Percentiles rank a stretch among this genome's conserved stretches.
Conservation (phyloP, 2,329 filamentous ascomycete genomes). For the Aureobasidium namibiae region DNA sequence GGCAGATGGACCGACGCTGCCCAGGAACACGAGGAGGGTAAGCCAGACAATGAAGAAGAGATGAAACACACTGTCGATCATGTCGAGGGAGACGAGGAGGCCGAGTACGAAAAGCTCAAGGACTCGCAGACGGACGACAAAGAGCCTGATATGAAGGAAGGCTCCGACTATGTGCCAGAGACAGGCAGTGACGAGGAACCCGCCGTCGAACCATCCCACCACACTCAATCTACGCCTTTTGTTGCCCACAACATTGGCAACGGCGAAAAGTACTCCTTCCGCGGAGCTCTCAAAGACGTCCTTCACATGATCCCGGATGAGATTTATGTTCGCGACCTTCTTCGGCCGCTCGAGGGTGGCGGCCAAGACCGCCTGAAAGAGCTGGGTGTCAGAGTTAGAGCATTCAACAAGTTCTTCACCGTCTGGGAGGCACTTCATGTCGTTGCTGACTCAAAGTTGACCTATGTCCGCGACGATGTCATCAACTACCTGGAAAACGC, state of each 20-base stretch:
- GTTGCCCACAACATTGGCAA: slow-evolving; percentile 6
- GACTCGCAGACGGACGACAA: slow-evolving; percentile 1
- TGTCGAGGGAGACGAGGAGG: neutral
- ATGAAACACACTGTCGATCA: slow-evolving; percentile 5
- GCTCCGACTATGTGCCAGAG: neutral
- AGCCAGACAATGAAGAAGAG: neutral
- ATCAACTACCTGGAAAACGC: slow-evolving; percentile 29
- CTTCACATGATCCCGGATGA: slow-evolving; percentile 27
- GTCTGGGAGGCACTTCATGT: slow-evolving; percentile 34
- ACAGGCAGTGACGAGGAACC: neutral
- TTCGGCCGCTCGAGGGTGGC: slow-evolving; percentile 31
- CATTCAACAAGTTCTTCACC: slow-evolving; percentile 32
- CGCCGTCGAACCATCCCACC: neutral
- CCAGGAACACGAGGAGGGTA: neutral
- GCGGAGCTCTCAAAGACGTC: slow-evolving; percentile 14
- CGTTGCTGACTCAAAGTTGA: slow-evolving; percentile 26
- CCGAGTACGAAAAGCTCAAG: slow-evolving; percentile 8
- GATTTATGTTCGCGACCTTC: slow-evolving; percentile 28
- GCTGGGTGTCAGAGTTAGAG: slow-evolving; percentile 32
- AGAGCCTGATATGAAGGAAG: neutral
- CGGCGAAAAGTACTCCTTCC: slow-evolving; percentile 6
- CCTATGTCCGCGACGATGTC: slow-evolving; percentile 34
- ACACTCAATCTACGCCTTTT: neutral
- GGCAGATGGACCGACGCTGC: neutral
- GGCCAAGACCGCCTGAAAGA: slow-evolving; percentile 34